Conservation (phyloP, 2,329 filamentous ascomycete genomes). For the Diaporthe longicolla region DNA sequence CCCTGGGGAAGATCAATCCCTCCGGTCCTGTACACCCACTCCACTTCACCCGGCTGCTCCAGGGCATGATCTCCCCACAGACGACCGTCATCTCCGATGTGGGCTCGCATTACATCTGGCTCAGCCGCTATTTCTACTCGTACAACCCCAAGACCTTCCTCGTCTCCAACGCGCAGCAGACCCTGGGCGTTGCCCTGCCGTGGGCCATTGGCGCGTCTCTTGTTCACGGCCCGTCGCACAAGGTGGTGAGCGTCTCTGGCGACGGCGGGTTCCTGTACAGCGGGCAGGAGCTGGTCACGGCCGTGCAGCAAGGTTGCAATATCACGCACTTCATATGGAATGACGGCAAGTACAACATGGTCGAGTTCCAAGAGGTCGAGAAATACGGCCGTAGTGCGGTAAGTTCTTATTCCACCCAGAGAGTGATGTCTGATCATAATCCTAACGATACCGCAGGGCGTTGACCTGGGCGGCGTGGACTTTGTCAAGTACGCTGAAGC, state of each 20-base stretch:
- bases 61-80: conserved; percentile 55
- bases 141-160: conserved; percentile 60
- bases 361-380: conserved; percentile 65
- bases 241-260: conserved; percentile 60
- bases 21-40: conserved; percentile 58
- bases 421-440: too few species aligned
- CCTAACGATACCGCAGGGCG: conserved; percentile 47
- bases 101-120: conserved; percentile 64
- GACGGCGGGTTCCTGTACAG: conserved; percentile 66
- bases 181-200: conserved; percentile 61
- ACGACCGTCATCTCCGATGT: conserved; percentile 62
- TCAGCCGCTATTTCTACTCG: conserved; percentile 60
- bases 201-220: conserved; percentile 64
- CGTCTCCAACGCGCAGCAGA: conserved; percentile 64
- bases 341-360: conserved; percentile 65
- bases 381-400: conserved; percentile 60
- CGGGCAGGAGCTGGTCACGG: conserved; percentile 60
- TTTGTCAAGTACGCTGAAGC: conserved; percentile 63
- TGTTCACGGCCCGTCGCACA: conserved; percentile 56
- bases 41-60: conserved; percentile 60
- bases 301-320: conserved; percentile 61
- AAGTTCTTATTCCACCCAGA: not conserved
- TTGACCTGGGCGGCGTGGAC: conserved; percentile 61
- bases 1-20: conserved; percentile 43
- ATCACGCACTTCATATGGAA: conserved; percentile 67